Evolutionary conservation across 805 yeast genomes (phyloP), one percentile per base, ranked within the genome.

Genomic region (Millerago galiae): DNA sequence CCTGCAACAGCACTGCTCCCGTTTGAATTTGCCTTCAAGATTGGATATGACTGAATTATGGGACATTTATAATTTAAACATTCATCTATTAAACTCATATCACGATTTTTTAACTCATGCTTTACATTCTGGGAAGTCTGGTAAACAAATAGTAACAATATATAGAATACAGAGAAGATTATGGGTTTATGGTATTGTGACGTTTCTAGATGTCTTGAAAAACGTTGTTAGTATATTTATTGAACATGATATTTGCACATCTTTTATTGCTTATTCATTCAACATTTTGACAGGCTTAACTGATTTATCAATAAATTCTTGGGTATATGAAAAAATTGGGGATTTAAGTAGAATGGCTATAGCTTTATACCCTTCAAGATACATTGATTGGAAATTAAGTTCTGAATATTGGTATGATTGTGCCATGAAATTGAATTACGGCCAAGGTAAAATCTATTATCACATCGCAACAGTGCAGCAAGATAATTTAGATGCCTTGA

Each of bases 391-490:
- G 96, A 83, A 85, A 58, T 61, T 80, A 15, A 75, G 87, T 44
- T 83, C 95, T 2, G 89, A 84, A 59, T 78, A 79, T 58, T 87
- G 96, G 96, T 87, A 87, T 55, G 70, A 77, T 21, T 70, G 77
- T 24, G 80, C 95, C 4, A 75, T 84, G 76, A 75, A 76, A 51
- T 75, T 83, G 13, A 79, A 81, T 48, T 85, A 80, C 55, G 90
- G 93, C 2, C 89, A 82, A 54, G 96, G 96, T 2, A 84, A 88
- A 58, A 74, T 86, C 15, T 87, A 86, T 54, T 87, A 87, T 54
- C 95, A 87, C 58, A 81, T 83, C 75, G 85, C 93, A 37, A 85
- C 95, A 0, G 95, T 87, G 4, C 91, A 86, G 58, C 83, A 79
- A 56, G 70, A 70, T 40, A 66, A 70, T 26, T 63, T 85, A 46